Conservation (phyloP, 345 rosid species). For the Rhodamnia argentea region DNA sequence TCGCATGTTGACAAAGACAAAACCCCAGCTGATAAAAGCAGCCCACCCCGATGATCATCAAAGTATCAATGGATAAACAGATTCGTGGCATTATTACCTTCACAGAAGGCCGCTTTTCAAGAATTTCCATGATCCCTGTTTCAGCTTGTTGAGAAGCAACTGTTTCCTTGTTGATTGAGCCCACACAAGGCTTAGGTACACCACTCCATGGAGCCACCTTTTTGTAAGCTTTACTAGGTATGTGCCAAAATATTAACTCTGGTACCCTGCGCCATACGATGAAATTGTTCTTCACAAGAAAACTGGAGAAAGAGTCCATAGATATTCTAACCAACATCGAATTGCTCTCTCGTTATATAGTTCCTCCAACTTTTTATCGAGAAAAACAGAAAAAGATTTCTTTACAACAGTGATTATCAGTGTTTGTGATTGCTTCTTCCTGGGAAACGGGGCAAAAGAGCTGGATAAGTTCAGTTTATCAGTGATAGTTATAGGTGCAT, state of each 20-base stretch:
- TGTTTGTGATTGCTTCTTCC: not conserved
- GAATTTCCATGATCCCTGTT: constrained; percentile 53
- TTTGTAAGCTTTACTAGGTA: constrained; percentile 71
- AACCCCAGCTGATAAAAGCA: not conserved
- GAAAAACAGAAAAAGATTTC: not conserved
- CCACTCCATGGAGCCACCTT: constrained; percentile 57
- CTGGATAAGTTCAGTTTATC: not conserved
- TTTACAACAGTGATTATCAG: not conserved
- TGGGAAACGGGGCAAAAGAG: not conserved
- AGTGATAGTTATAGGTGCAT: not conserved
- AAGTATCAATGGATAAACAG: not conserved
- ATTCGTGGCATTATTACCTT: constrained; percentile 30
- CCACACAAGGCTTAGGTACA: constrained; percentile 62
- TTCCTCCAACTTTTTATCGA: not conserved
- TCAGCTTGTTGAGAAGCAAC: constrained; percentile 82
- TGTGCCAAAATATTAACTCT: constrained; percentile 88
- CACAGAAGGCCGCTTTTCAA: constrained; percentile 50
- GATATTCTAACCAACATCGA: not conserved
- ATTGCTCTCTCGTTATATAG: not conserved
- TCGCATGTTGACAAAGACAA: not conserved
- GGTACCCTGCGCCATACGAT: constrained; percentile 37
- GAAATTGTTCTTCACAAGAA: not conserved
- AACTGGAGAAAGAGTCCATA: not conserved
- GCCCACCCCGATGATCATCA: not conserved
- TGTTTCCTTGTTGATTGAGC: constrained; percentile 70